Evolutionary conservation across 2,329 filamentous ascomycete species (phyloP).

Genomic region (Sclerotinia nivalis): DNA sequence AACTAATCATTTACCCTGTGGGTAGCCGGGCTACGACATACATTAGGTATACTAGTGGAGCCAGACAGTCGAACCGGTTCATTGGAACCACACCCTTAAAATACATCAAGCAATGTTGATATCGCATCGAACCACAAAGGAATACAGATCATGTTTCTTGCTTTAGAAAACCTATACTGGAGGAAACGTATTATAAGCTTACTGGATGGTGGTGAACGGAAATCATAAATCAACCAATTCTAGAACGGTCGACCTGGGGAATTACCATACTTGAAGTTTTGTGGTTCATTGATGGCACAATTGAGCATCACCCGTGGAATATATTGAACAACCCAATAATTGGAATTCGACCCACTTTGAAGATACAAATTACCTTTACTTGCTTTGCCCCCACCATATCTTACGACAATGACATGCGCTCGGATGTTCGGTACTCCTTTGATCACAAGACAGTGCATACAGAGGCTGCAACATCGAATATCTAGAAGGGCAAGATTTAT

Average conservation of each 20-base stretch:
- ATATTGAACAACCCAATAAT: background rate
- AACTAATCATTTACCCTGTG: constrained; percentile 8
- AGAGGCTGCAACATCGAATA: background rate
- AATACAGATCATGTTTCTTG: background rate
- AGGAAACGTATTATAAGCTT: background rate
- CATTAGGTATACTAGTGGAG: constrained; percentile 1
- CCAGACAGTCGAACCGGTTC: background rate
- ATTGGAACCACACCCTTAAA: constrained; percentile 14
- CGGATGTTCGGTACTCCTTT: background rate
- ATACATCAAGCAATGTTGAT: background rate
- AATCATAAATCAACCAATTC: background rate
- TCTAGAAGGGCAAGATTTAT: background rate
- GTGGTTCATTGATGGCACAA: background rate
- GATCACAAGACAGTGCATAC: constrained; percentile 2
- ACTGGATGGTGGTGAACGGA: background rate
- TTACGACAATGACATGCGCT: background rate
- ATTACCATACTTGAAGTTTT: constrained; percentile 3
- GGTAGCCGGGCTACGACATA: background rate
- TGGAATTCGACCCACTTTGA: background rate
- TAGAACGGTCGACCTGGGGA: background rate
- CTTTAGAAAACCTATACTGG: background rate
- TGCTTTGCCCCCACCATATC: background rate
- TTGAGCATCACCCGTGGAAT: background rate
- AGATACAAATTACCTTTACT: background rate
- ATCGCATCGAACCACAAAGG: background rate